A percentile compares a stretch with the other conserved stretches of the same genome.
phyloP scores from a whole-genome alignment of 2,329 filamentous ascomycete genomes.

The Penicillium thymicola region DNA sequence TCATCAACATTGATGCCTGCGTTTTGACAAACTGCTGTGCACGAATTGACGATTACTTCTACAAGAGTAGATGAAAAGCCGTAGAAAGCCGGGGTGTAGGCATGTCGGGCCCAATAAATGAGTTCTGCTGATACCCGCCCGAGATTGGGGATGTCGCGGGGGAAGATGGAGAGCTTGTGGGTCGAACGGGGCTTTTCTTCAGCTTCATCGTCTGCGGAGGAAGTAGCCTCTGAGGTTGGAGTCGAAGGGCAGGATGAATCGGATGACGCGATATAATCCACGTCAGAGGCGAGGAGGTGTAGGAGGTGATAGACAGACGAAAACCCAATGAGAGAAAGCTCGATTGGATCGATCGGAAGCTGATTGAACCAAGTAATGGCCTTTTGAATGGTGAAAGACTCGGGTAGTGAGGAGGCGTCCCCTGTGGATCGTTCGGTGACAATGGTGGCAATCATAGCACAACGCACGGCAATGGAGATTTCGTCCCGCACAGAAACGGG shows the following conservation, averaged over 20 bases:
- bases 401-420: slow-evolving; percentile 32
- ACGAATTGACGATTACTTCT: slow-evolving; percentile 40
- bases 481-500: slow-evolving; percentile 50
- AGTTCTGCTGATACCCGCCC: slow-evolving; percentile 41
- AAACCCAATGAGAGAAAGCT: slow-evolving; percentile 43
- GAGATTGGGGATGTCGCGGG: slow-evolving; percentile 31
- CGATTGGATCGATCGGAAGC: slow-evolving; percentile 42
- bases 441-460: slow-evolving; percentile 58
- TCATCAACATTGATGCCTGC: slow-evolving; percentile 36
- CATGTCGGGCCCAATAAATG: slow-evolving; percentile 45
- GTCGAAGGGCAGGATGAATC: slow-evolving; percentile 32
- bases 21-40: slow-evolving; percentile 34
- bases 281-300: slow-evolving; percentile 41
- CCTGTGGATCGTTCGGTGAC: slow-evolving; percentile 39
- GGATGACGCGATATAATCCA: slow-evolving; percentile 37
- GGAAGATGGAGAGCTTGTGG: slow-evolving; percentile 15
- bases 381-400: slow-evolving; percentile 39
- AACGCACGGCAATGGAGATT: slow-evolving; percentile 55
- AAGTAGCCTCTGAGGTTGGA: slow-evolving; percentile 22
- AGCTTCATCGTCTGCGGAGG: slow-evolving; percentile 30
- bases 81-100: slow-evolving; percentile 44
- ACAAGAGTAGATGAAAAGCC: slow-evolving; percentile 39
- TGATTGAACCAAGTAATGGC: slow-evolving; percentile 43
- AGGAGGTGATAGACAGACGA: slow-evolving; percentile 42
- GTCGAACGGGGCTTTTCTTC: slow-evolving; percentile 15